Percentiles rank a stretch among this genome's conserved stretches.
Conservation (phyloP, 1,139 yeast genomes). For the Geotrichum restrictum region DNA sequence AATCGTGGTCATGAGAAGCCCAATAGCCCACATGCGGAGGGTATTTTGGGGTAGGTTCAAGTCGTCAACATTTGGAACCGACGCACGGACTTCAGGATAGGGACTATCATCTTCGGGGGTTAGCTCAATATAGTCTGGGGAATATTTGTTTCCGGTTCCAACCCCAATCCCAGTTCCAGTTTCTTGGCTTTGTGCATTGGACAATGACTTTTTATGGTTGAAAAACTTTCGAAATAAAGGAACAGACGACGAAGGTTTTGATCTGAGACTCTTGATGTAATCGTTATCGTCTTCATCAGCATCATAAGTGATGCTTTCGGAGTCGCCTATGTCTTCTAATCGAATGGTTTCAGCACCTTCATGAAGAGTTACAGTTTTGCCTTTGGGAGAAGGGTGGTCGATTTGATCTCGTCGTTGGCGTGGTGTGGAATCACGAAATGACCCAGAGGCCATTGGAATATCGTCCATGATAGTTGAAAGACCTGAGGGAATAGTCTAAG, state of each 20-base stretch:
- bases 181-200: not conserved
- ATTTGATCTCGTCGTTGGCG: not conserved
- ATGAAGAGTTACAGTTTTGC: conserved; percentile 8
- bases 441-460: conserved; percentile 8
- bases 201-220: not conserved
- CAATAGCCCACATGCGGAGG: conserved; percentile 57
- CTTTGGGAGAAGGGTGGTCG: not conserved
- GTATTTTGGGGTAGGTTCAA: conserved; percentile 55
- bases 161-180: too few relatives aligned
- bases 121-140: conserved; percentile 12
- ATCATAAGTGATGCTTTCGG: not conserved
- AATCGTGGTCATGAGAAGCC: conserved; percentile 50
- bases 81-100: conserved; percentile 66
- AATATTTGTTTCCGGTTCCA: not conserved
- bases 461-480: not conserved
- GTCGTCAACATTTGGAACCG: conserved; percentile 62
- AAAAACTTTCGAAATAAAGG: conserved; percentile 3
- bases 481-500: too few relatives aligned
- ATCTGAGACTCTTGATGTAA: conserved; percentile 4
- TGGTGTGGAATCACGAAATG: not conserved
- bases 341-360: not conserved
- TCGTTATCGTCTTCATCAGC: conserved; percentile 2
- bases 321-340: not conserved
- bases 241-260: conserved; percentile 5
- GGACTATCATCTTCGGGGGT: conserved; percentile 19